These are phyloP conservation scores for Psidium guajava DNA, from an alignment of 345 rosid genomes.

Conservation along the genomic window DNA sequence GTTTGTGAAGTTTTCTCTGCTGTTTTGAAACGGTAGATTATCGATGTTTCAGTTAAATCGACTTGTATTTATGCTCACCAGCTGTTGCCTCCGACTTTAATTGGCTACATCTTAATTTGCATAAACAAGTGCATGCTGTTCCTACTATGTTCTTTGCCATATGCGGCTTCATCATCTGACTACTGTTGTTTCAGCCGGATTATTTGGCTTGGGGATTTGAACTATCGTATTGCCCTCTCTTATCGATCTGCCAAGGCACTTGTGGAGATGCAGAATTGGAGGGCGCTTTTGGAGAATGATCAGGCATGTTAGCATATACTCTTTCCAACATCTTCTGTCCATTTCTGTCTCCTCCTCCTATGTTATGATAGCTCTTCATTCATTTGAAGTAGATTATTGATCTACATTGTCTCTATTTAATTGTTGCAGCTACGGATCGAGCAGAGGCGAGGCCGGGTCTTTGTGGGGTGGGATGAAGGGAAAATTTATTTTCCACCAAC, in stretches of 20 bases:
- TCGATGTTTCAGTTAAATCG: background rate
- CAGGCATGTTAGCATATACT: conserved; percentile 43
- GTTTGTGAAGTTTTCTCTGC: background rate
- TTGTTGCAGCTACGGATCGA: conserved; percentile 71
- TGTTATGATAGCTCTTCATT: background rate
- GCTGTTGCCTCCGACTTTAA: background rate
- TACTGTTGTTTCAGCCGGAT: conserved; percentile 48
- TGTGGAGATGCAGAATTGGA: conserved; percentile 98
- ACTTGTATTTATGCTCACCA: background rate
- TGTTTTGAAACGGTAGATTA: background rate
- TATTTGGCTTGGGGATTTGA: conserved; percentile 97
- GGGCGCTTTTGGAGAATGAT: conserved; percentile 87
- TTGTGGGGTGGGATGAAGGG: conserved; percentile 91
- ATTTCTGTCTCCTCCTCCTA: background rate
- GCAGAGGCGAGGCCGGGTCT: conserved; percentile 78
- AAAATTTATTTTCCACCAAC: conserved; percentile 98
- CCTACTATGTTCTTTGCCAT: background rate
- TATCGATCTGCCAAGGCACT: conserved; percentile 97
- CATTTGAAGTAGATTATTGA: background rate
- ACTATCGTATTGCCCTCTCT: conserved; percentile 91
- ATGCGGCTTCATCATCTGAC: background rate
- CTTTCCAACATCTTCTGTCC: background rate
- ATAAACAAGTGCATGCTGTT: background rate
- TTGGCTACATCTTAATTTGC: background rate
- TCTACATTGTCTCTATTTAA: conserved; percentile 8